A percentile compares a stretch with the other conserved stretches of the same genome.
Evolutionary conservation across 2,329 filamentous ascomycete genomes (phyloP).

Genomic region (Diaporthe sp.): DNA sequence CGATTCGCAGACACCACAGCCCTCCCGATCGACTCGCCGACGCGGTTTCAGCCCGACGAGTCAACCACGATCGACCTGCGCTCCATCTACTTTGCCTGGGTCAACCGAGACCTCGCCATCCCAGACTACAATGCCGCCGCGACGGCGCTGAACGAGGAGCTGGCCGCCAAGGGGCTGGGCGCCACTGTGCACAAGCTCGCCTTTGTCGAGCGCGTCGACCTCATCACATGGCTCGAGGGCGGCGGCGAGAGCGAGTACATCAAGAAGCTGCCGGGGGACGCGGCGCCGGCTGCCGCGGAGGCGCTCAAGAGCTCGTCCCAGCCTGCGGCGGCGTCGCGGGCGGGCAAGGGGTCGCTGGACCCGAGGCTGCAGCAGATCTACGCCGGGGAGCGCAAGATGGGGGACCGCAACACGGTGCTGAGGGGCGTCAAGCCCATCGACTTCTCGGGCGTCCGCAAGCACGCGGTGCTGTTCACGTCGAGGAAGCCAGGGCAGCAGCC

Average conservation of each 20-base stretch:
- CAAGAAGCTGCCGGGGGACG: conserved; percentile 80
- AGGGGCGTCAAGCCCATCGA: conserved; percentile 92
- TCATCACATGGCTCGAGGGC: conserved; percentile 94
- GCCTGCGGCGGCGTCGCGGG: conserved; percentile 59
- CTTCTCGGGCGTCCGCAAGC: conserved; percentile 92
- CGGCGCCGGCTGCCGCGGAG: conserved; percentile 55
- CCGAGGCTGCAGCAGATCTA: conserved; percentile 90
- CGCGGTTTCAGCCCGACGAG: conserved; percentile 83
- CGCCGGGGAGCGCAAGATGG: conserved; percentile 89
- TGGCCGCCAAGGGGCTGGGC: conserved; percentile 63
- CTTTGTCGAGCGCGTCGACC: conserved; percentile 90
- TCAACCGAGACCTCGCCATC: conserved; percentile 90
- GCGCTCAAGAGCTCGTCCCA: conserved; percentile 51
- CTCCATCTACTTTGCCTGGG: conserved; percentile 96
- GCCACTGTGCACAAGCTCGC: conserved; percentile 87
- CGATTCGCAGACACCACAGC: conserved; percentile 76
- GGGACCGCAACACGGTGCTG: conserved; percentile 89
- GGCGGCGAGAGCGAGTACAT: conserved; percentile 94
- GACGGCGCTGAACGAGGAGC: conserved; percentile 82
- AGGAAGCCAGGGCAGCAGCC: conserved; percentile 56
- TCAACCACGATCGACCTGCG: conserved; percentile 83
- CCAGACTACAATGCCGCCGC: conserved; percentile 92
- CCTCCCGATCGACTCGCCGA: conserved; percentile 78
- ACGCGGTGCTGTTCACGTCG: conserved; percentile 81
- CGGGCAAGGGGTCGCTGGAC: conserved; percentile 78